Evolutionary conservation across 345 rosid genomes (phyloP).

Genomic region (Isatis tinctoria): DNA sequence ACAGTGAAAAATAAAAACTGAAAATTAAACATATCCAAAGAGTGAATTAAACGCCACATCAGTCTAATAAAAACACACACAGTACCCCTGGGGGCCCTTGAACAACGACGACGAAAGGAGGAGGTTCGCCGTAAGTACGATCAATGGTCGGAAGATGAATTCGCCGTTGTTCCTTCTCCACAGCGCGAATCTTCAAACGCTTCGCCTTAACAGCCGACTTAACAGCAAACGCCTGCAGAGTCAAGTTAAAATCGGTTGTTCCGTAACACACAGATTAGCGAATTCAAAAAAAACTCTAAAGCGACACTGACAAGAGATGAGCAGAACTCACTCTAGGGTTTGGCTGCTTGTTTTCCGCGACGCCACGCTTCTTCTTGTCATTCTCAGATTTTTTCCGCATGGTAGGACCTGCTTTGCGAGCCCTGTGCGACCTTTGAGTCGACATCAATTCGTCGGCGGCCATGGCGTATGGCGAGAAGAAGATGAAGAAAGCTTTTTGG

Average conservation of each 20-base stretch:
- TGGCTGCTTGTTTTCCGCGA: constrained; percentile 38
- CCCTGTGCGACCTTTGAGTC: constrained; percentile 66
- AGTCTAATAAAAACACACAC: neutral
- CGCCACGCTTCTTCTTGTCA: constrained; percentile 44
- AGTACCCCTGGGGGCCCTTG: constrained; percentile 89
- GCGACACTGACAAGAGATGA: neutral
- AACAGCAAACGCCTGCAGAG: constrained; percentile 61
- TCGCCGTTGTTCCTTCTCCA: constrained; percentile 84
- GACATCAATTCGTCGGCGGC: constrained; percentile 39
- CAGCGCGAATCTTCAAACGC: constrained; percentile 55
- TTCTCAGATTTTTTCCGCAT: constrained; percentile 48
- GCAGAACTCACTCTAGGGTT: constrained; percentile 57
- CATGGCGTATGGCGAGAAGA: constrained; percentile 31
- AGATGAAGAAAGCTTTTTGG: constrained; percentile 3
- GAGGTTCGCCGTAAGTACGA: constrained; percentile 71
- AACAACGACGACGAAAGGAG: constrained; percentile 85
- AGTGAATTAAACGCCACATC: neutral
- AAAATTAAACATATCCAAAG: neutral
- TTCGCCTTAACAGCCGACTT: constrained; percentile 61
- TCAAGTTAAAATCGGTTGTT: neutral
- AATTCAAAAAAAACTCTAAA: neutral
- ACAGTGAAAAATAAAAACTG: neutral
- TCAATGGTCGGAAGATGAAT: constrained; percentile 75
- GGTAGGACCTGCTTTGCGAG: constrained; percentile 69
- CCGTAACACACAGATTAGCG: neutral